Base-by-base conservation (phyloP, 768 basidiomycete genomes). In the Russula compacta region DNA sequence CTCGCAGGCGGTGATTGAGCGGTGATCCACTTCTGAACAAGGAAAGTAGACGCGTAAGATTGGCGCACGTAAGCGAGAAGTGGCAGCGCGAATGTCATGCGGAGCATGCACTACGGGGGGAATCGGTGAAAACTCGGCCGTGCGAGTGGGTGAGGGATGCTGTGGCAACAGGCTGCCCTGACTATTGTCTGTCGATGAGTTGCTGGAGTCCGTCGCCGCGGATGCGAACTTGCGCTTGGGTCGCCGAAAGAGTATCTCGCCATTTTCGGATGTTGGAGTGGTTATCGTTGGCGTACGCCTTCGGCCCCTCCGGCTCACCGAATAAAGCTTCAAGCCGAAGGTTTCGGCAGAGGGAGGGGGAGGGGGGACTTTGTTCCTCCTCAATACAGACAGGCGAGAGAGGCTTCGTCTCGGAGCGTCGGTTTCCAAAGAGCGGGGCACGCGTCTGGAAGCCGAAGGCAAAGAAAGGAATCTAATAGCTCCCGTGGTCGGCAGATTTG, bases 31-130 rank as follows among this genome's bases (percentile, higher is more conserved):
- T 4, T 73, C 73, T 1, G 81, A 74, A 65, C 86, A 89, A 2
- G 89, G 89, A 29, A 87, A 83, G 64, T 87, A 92, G 51, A 87
- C 82, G 32, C 86, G 84, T 49, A 86, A 74, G 51, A 92, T 75
- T 1, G 89, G 89, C 4, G 89, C 89, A 12, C 86, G 85, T 4
- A 73, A 75, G 36, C 83, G 80, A 19, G 78, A 83, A 3, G 79
- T 82, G 12, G 87, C 86, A 48, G 79, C 71, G 48, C 69, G 71
- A 42, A 92, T 74, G 64, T 89, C 87, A 67, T 90, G 88, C 24
- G 82, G 81, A 5, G 70, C 71, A 15, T 67, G 58, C 15, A 61
- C 40, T 10, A 67, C 50, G 5, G 64, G 65, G 24, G 66, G 6
- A 38, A 46, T 78, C 77, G 33, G 64, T 7, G 60, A 15, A 14